phyloP scores from a whole-genome alignment of 2,329 filamentous ascomycete species.

The Pleomassaria siparia region DNA sequence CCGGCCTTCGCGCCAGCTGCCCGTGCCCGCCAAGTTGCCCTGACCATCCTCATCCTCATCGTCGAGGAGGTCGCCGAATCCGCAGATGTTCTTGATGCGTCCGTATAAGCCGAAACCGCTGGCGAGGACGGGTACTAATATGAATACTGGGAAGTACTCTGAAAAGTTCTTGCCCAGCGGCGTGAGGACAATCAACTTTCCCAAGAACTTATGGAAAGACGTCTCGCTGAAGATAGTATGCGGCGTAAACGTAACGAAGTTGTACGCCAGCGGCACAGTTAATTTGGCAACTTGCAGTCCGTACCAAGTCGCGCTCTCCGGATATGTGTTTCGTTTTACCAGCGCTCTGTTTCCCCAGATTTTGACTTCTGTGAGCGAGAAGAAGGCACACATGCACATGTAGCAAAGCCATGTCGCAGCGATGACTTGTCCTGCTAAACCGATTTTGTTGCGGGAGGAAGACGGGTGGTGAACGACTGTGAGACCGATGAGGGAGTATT shows the following conservation, averaged over 20 bases:
- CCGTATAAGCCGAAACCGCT: conserved; percentile 90
- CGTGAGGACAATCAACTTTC: conserved; percentile 79
- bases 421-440: conserved; percentile 82
- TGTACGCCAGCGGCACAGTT: conserved; percentile 90
- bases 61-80: conserved; percentile 77
- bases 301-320: conserved; percentile 95
- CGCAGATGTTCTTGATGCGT: conserved; percentile 72
- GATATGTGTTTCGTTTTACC: conserved; percentile 85
- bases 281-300: conserved; percentile 88
- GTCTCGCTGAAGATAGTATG: conserved; percentile 72
- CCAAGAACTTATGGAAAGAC: conserved; percentile 85
- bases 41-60: conserved; percentile 69
- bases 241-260: conserved; percentile 90
- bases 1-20: conserved; percentile 87
- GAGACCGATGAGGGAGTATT: conserved; percentile 69
- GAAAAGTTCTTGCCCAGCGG: conserved; percentile 82
- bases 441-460: conserved; percentile 71
- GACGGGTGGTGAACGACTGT: conserved; percentile 75
- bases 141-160: conserved; percentile 82
- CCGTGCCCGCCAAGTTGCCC: conserved; percentile 68
- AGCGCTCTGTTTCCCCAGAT: conserved; percentile 96
- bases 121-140: conserved; percentile 81
- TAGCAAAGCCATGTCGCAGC: conserved; percentile 90
- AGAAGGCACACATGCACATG: conserved; percentile 89
- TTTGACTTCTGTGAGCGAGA: conserved; percentile 86